Conservation (phyloP, 805 yeast species). For the Tetrapisispora iriomotensis region DNA sequence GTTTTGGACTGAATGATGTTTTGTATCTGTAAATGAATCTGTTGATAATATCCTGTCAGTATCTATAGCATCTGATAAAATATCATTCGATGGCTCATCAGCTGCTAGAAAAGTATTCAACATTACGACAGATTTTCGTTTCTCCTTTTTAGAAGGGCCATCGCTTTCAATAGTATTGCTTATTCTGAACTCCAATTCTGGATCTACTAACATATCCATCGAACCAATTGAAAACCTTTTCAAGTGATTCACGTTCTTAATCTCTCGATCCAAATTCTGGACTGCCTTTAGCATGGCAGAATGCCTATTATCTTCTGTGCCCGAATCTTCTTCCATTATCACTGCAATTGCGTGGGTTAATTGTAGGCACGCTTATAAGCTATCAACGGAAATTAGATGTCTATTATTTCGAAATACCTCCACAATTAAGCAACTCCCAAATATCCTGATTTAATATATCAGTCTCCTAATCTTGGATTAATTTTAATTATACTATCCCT, state of each 20-base stretch:
- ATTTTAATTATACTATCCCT: no score
- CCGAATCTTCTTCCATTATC: not conserved
- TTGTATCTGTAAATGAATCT: no score
- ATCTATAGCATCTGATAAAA: no score
- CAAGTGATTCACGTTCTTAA: slow-evolving; percentile 61
- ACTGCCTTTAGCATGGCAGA: slow-evolving; percentile 53
- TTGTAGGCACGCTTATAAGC: no score
- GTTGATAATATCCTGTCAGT: no score
- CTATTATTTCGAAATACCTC: no score
- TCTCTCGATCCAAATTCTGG: slow-evolving; percentile 64
- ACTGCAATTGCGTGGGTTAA: not conserved
- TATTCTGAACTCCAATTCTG: slow-evolving; percentile 46
- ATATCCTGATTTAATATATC: no score
- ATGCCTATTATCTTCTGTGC: slow-evolving; percentile 27
- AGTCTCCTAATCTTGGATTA: no score
- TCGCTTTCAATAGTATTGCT: not conserved
- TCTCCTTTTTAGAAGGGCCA: not conserved
- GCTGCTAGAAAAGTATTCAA: not conserved
- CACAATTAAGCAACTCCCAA: no score
- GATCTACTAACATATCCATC: slow-evolving; percentile 46
- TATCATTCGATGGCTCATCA: not conserved
- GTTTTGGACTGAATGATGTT: no score
- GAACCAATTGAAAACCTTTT: slow-evolving; percentile 65
- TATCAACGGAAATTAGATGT: no score
- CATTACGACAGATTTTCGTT: not conserved